A percentile compares a stretch with the other conserved stretches of the same genome.
These are phyloP conservation scores for Isabelozyma pseudorhagii DNA, from an alignment of 805 yeast species.

Conservation along the genomic window DNA sequence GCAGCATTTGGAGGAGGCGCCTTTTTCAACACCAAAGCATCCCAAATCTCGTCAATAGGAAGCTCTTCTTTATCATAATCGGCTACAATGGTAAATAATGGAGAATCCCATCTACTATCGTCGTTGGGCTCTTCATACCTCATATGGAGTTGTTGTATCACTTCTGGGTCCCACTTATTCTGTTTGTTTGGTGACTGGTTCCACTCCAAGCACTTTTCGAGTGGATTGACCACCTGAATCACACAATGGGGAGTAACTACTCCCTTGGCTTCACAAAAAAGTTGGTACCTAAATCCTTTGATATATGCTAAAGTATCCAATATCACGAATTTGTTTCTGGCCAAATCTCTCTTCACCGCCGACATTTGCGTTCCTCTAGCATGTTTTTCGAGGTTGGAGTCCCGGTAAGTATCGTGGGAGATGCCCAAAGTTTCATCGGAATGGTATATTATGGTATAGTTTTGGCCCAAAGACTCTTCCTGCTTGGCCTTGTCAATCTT, in stretches of 20 bases:
- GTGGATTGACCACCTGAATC: constrained; percentile 71
- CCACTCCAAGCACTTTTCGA: constrained; percentile 61
- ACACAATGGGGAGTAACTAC: constrained; percentile 79
- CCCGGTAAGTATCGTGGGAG: constrained; percentile 61
- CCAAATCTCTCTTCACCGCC: constrained; percentile 80
- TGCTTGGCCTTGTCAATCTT: constrained; percentile 39
- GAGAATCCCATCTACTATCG: constrained; percentile 89
- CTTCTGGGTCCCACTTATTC: constrained; percentile 60
- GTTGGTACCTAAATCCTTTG: constrained; percentile 92
- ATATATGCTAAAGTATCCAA: constrained; percentile 86
- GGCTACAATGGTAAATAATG: constrained; percentile 67
- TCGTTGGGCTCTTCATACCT: constrained; percentile 93
- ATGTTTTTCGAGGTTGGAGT: constrained; percentile 73
- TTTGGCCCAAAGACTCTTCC: constrained; percentile 46
- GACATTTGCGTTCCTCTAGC: constrained; percentile 83
- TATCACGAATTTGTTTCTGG: constrained; percentile 69
- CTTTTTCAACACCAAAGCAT: constrained; percentile 54
- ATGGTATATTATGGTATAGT: constrained; percentile 63
- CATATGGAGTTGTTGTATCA: constrained; percentile 68
- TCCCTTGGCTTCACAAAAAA: constrained; percentile 90
- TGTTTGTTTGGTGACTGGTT: constrained; percentile 36
- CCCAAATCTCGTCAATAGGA: constrained; percentile 69
- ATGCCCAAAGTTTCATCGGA: constrained; percentile 79
- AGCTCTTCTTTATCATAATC: constrained; percentile 46
- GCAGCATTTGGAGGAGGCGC: constrained; percentile 81